Evolutionary conservation across 2,329 filamentous ascomycete species (phyloP).

Genomic region (Colletotrichum spaethianum): DNA sequence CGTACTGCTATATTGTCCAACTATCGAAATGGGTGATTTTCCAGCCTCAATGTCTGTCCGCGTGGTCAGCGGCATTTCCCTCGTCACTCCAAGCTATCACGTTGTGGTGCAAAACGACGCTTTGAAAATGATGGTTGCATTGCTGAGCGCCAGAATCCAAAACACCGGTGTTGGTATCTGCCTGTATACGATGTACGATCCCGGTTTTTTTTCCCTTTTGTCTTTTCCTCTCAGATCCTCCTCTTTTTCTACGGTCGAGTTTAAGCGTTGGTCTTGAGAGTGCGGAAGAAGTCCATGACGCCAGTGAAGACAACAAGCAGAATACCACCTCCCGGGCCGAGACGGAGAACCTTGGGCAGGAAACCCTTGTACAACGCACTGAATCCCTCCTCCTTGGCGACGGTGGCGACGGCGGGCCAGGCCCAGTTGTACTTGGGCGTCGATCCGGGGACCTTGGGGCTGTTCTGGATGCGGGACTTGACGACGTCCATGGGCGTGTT

Average conservation of each 20-base stretch:
- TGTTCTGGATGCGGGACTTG: slow-evolving; percentile 98
- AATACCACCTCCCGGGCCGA: slow-evolving; percentile 74
- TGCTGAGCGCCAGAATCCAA: slow-evolving; percentile 28
- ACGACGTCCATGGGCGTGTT: slow-evolving; percentile 98
- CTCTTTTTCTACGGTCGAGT: background rate
- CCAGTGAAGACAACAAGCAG: slow-evolving; percentile 89
- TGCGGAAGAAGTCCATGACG: slow-evolving; percentile 93
- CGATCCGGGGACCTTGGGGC: slow-evolving; percentile 83
- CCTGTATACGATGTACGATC: slow-evolving; percentile 36
- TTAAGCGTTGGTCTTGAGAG: slow-evolving; percentile 56
- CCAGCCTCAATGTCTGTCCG: background rate
- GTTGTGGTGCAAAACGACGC: background rate
- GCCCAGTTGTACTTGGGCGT: slow-evolving; percentile 99
- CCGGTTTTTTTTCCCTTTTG: background rate
- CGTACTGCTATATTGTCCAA: too few relatives aligned
- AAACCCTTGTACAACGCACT: slow-evolving; percentile 97
- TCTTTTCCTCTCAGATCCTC: background rate
- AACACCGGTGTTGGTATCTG: slow-evolving; percentile 33
- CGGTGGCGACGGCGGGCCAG: slow-evolving; percentile 86
- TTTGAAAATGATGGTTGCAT: slow-evolving; percentile 21
- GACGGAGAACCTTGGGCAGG: slow-evolving; percentile 83
- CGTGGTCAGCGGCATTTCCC: background rate
- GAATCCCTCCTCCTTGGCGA: slow-evolving; percentile 95
- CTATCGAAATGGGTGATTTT: background rate
- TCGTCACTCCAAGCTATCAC: too few relatives aligned